Evolutionary conservation across 2,329 filamentous ascomycete genomes (phyloP).

Genomic region (Thielaviopsis populi): DNA sequence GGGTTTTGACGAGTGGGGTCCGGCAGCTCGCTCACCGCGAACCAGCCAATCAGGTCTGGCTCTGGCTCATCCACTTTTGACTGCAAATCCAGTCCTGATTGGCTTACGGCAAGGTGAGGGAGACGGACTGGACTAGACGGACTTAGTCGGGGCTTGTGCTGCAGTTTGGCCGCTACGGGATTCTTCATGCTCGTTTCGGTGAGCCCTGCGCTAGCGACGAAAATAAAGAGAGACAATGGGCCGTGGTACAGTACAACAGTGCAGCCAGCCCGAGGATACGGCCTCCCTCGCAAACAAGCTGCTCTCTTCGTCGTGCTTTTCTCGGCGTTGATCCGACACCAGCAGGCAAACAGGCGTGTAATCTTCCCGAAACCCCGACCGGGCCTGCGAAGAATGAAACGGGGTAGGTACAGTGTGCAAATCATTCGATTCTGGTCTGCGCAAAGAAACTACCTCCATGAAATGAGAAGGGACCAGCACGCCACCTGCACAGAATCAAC

Average conservation of each 20-base stretch:
- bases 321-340: constrained; percentile 6
- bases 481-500: neutral
- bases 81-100: neutral
- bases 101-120: neutral
- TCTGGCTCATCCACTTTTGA: neutral
- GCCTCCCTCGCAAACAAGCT: neutral
- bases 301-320: constrained; percentile 13
- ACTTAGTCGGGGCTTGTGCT: neutral
- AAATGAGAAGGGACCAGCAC: neutral
- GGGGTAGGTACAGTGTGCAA: neutral
- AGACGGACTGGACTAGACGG: neutral
- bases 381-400: neutral
- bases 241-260: neutral
- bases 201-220: neutral
- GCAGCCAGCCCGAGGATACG: neutral
- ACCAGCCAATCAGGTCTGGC: neutral
- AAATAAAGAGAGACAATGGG: constrained; percentile 1
- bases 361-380: constrained; percentile 13
- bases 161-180: neutral
- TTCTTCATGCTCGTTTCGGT: neutral
- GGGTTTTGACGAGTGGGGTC: neutral
- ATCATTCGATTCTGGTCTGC: neutral
- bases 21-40: neutral
- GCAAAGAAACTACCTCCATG: neutral
- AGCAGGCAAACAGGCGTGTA: neutral